phyloP scores from a whole-genome alignment of 495 filamentous ascomycete species.

The Elasticomyces elasticus region DNA sequence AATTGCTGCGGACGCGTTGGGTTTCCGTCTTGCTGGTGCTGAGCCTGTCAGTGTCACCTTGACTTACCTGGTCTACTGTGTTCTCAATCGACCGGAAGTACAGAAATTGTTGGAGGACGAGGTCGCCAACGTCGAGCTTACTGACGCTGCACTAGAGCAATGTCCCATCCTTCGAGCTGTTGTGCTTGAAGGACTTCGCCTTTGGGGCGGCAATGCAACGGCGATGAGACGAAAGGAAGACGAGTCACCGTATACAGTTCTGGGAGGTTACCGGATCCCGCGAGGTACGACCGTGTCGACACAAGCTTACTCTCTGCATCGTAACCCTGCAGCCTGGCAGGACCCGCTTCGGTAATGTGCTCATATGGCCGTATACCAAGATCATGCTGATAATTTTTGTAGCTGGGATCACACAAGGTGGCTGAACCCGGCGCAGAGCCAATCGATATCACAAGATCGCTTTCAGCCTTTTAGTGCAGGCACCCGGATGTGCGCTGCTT shows the following conservation, averaged over 20 bases:
- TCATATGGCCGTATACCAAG: not conserved
- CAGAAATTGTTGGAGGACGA: constrained; percentile 36
- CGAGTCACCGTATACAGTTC: constrained; percentile 9
- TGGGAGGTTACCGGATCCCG: constrained; percentile 22
- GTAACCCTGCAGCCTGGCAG: constrained; percentile 9
- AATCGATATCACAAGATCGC: constrained; percentile 9
- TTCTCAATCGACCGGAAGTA: constrained; percentile 29
- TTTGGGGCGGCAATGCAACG: constrained; percentile 23
- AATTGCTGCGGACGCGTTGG: constrained; percentile 35
- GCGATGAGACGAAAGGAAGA: constrained; percentile 12
- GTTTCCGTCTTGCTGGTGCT: constrained; percentile 42
- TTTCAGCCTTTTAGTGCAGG: constrained; percentile 22
- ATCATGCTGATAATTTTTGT: not conserved
- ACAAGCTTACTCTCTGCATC: constrained; percentile 24
- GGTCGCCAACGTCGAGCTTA: constrained; percentile 35
- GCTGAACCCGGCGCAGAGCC: not conserved
- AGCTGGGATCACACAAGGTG: not conserved
- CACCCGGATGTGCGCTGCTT: constrained; percentile 15
- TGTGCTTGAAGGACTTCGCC: constrained; percentile 23
- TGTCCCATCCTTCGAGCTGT: constrained; percentile 42
- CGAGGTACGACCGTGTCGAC: constrained; percentile 19
- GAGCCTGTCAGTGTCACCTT: constrained; percentile 42
- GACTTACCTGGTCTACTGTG: constrained; percentile 36
- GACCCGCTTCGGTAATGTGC: constrained; percentile 8
- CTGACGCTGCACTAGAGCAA: constrained; percentile 29